These are phyloP conservation scores for Phaffia australis DNA, from an alignment of 768 basidiomycete species.

Conservation along the genomic window DNA sequence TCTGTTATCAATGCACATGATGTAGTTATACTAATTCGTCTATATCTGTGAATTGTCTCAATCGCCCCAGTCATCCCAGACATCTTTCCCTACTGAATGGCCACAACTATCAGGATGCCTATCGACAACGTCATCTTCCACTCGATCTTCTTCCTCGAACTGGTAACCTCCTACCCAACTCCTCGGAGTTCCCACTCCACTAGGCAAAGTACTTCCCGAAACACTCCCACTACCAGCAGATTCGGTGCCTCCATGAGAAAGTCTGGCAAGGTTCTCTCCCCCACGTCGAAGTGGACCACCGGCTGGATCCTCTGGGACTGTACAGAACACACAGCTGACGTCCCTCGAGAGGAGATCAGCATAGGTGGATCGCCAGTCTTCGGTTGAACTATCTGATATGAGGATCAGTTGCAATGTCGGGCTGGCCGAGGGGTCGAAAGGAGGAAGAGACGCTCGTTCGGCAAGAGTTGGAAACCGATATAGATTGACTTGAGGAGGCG, in stretches of 20 bases:
- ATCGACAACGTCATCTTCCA: conserved; percentile 33
- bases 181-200: conserved; percentile 21
- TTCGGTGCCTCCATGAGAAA: conserved; percentile 22
- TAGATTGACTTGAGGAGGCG: conserved; percentile 29
- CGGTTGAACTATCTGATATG: conserved; percentile 29
- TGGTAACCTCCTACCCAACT: conserved; percentile 29
- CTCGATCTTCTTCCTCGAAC: conserved; percentile 33
- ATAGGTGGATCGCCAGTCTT: conserved; percentile 33
- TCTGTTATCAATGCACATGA: too few species aligned
- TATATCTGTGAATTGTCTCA: too few species aligned
- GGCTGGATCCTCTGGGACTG: conserved; percentile 2
- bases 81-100: conserved; percentile 32
- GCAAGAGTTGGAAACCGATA: conserved; percentile 32
- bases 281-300: conserved; percentile 25
- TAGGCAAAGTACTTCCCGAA: conserved; percentile 33
- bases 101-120: conserved; percentile 35
- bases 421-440: neutral
- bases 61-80: conserved; percentile 31
- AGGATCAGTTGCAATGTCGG: conserved; percentile 24
- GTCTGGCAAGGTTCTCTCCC: conserved; percentile 4
- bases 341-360: conserved; percentile 28
- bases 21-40: too few species aligned
- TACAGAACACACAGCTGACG: conserved; percentile 15
- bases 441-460: conserved; percentile 25
- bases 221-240: conserved; percentile 33